Conservation (phyloP, 1,284 basidiomycete species). For the Rhodotorula glutinis region DNA sequence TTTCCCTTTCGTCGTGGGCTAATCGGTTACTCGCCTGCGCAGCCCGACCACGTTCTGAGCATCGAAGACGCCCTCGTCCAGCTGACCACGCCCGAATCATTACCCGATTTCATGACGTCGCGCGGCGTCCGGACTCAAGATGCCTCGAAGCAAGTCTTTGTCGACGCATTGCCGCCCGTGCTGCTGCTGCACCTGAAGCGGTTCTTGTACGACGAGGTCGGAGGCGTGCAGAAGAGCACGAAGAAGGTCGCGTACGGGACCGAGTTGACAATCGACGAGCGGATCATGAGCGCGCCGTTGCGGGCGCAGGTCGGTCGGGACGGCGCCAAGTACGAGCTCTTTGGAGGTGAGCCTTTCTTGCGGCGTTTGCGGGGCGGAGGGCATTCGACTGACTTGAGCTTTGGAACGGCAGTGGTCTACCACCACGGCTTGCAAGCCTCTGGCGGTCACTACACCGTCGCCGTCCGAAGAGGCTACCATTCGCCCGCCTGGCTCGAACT, state of each 20-base stretch:
- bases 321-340: conserved; percentile 71
- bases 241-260: conserved; percentile 78
- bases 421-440: conserved; percentile 88
- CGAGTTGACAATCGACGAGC: conserved; percentile 71
- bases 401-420: conserved; percentile 64
- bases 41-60: conserved; percentile 70
- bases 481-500: conserved; percentile 51
- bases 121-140: conserved; percentile 65
- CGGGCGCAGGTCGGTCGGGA: conserved; percentile 48
- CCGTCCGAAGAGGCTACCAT: conserved; percentile 78
- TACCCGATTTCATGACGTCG: conserved; percentile 52
- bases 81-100: conserved; percentile 74
- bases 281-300: conserved; percentile 61
- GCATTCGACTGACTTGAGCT: not conserved
- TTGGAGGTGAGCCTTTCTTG: conserved; percentile 63
- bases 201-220: conserved; percentile 82
- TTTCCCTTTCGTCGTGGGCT: not conserved
- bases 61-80: conserved; percentile 79
- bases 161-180: conserved; percentile 81
- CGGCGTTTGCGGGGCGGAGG: not conserved
- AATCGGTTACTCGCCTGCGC: not conserved
- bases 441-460: conserved; percentile 94
- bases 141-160: conserved; percentile 80
- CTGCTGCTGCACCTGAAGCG: conserved; percentile 89
- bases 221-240: conserved; percentile 76